Conservation (phyloP, 768 basidiomycete genomes). For the Mrakia blollopis region DNA sequence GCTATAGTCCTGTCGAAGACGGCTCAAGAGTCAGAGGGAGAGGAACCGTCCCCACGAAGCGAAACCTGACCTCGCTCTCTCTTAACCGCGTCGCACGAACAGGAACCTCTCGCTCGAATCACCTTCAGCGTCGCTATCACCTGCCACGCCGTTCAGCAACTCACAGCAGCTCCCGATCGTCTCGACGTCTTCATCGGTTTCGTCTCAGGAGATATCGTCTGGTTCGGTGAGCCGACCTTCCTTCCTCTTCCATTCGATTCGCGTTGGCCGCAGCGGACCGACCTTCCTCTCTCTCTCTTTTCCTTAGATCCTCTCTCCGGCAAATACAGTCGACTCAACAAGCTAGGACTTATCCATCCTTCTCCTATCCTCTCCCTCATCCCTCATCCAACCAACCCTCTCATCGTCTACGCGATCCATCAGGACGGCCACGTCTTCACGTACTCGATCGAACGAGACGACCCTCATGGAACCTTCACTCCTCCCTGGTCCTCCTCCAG, state of each 20-base stretch:
- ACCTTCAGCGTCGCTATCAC: slow-evolving; percentile 83
- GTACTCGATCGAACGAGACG: slow-evolving; percentile 38
- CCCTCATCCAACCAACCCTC: slow-evolving; percentile 35
- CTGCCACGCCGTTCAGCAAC: slow-evolving; percentile 78
- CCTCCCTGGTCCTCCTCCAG: slow-evolving; percentile 38
- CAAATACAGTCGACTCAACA: slow-evolving; percentile 44
- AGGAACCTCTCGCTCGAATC: slow-evolving; percentile 83
- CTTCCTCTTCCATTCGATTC: slow-evolving; percentile 45
- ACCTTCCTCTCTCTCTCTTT: slow-evolving; percentile 7
- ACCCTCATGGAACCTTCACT: slow-evolving; percentile 37
- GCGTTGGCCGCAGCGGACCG: not conserved
- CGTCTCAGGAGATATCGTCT: slow-evolving; percentile 86
- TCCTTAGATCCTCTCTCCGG: slow-evolving; percentile 36
- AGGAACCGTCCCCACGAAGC: not conserved
- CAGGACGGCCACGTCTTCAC: slow-evolving; percentile 39
- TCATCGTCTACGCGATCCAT: slow-evolving; percentile 37
- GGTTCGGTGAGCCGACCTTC: slow-evolving; percentile 74
- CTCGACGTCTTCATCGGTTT: slow-evolving; percentile 32
- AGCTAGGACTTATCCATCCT: slow-evolving; percentile 43
- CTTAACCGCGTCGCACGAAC: not conserved
- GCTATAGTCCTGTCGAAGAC: no score
- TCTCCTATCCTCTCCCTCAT: slow-evolving; percentile 37
- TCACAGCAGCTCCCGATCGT: slow-evolving; percentile 67
- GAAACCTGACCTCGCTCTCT: not conserved
- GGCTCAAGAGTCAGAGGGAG: no score